These are phyloP conservation scores for Hanseniaspora pseudoguilliermondii DNA, from an alignment of 805 yeast genomes.

Conservation along the genomic window DNA sequence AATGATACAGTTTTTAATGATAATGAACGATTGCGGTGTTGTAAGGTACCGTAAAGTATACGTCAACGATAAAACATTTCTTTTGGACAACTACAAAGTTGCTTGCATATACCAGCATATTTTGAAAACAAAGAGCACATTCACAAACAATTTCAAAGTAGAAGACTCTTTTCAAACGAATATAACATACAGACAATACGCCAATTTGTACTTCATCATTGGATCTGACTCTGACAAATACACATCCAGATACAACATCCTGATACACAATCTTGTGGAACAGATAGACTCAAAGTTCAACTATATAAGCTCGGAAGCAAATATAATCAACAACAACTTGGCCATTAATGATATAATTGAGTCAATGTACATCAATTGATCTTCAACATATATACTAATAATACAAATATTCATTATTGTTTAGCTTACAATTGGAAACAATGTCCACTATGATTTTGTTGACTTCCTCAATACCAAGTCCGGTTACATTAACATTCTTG, in stretches of 20 bases:
- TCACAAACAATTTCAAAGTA: neutral
- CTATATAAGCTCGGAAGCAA: neutral
- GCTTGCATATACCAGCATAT: neutral
- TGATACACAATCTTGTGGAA: constrained; percentile 4
- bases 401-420: neutral
- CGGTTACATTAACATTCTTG: constrained; percentile 47
- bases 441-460: constrained; percentile 32
- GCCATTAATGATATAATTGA: neutral
- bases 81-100: neutral
- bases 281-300: neutral
- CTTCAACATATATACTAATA: neutral
- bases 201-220: neutral
- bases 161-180: neutral
- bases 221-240: neutral
- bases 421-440: constrained; percentile 14
- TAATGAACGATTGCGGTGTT: constrained; percentile 1
- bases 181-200: neutral
- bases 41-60: neutral
- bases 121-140: neutral
- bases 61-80: neutral
- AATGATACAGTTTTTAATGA: neutral
- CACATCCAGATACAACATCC: neutral
- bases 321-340: neutral
- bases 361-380: neutral
- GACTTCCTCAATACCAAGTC: constrained; percentile 45